Evolutionary conservation across 257 asterid genomes (phyloP), one percentile per base, ranked within the genome.

Genomic region (Solanum dulcamara): DNA sequence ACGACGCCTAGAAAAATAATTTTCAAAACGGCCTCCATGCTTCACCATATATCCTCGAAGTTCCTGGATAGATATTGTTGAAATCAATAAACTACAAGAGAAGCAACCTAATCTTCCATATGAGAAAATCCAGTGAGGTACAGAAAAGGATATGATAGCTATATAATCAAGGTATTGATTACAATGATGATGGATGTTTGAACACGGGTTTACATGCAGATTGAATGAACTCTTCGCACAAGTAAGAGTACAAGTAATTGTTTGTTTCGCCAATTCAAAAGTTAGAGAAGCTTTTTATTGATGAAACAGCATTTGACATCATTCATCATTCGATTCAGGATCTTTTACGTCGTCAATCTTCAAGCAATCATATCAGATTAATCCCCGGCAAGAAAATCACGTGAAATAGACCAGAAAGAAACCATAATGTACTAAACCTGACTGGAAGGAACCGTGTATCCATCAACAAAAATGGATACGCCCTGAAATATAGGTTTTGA

Each of bases 391-490:
- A 10, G 30, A 44, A 62, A 62, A 13, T 83, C 57, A 62, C 8
- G 37, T 38, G 42, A 68, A 64, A 37, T 33, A 7, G 40, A 46
- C 80, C 33, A 28, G 15, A 66, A 83, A 26, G 68, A 66, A 67
- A 83, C 85, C 81, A 15, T 32, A 35, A 38, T 46, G 38, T 66
- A 28, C 60, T 46, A 35, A 86, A 96, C 99, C 99, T 96, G 99
- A 88, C 93, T 94, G 37, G 99, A 93, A 51, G 99, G 99, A 86
- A 94, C 90, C 12, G 99, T 96, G 86, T 95, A 96, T 88, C 99
- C 99, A 91, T 96, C 99, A 50, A 96, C 98, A 90, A 96, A 96
- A 84, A 96, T 95, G 1, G 97, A 92, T 86, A 96, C 97, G 48
- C 99, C 96, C 11, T 84, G 84, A 90, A 96, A 96, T 85, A 95